Conservation (phyloP, 352 stramenopile genomes). For the Globisporangium nunn region DNA sequence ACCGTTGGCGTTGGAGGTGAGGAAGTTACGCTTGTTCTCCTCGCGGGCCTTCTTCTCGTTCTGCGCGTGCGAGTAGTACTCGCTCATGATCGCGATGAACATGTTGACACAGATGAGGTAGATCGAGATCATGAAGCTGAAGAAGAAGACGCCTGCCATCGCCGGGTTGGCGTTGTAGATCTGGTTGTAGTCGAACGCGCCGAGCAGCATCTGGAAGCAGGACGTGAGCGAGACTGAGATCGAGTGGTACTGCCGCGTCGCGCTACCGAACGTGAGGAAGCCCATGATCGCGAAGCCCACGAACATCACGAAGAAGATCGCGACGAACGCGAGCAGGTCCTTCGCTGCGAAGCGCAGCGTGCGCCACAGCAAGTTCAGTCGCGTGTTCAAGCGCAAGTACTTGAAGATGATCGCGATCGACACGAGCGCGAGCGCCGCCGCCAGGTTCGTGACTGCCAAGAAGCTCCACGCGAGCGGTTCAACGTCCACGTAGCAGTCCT, state of each 20-base stretch:
- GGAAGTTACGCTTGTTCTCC: constrained; percentile 36
- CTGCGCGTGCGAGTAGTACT: constrained; percentile 74
- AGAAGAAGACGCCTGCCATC: constrained; percentile 79
- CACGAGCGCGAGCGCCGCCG: constrained; percentile 53
- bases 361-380: constrained; percentile 71
- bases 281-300: constrained; percentile 75
- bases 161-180: constrained; percentile 59
- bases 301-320: constrained; percentile 82
- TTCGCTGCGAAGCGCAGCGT: constrained; percentile 64
- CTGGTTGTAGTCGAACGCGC: constrained; percentile 70
- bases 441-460: constrained; percentile 46
- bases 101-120: constrained; percentile 82
- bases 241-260: constrained; percentile 62
- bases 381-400: constrained; percentile 69
- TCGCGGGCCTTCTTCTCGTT: constrained; percentile 59
- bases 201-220: constrained; percentile 80
- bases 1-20: constrained; percentile 11
- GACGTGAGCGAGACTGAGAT: constrained; percentile 61
- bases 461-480: constrained; percentile 43
- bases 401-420: constrained; percentile 81
- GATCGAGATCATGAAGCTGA: constrained; percentile 76
- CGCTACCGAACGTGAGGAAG: constrained; percentile 62
- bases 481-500: constrained; percentile 54
- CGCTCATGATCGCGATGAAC: constrained; percentile 83
- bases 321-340: constrained; percentile 67